Base-by-base conservation (phyloP, 2,329 filamentous ascomycete species). In the Diaporthe longicolla region DNA sequence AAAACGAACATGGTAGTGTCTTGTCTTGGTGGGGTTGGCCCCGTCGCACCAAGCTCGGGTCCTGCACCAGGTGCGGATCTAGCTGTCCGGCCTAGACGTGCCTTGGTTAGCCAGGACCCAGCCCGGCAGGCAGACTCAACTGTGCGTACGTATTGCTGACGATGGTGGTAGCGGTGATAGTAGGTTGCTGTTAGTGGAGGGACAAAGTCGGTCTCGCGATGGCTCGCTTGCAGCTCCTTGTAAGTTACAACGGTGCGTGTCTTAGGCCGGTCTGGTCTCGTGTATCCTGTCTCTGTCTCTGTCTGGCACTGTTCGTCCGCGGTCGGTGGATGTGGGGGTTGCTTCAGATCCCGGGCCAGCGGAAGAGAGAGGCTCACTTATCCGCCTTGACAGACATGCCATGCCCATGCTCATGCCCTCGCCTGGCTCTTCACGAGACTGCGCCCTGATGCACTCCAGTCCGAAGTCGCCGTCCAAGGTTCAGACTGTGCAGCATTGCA, bases 401-500 rank as follows among this genome's bases (percentile, higher is more conserved):
- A 15, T 24, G 26, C 11, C 9, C 19, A 48, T 21, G 43, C 11
- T 17, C 43, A 21, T 21, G 43, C 19, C 40, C 40, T 17, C 17
- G 43, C 15, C 43, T 10, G 2, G 17, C 19, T 48, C 45, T 48
- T 66, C 63, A 66, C 63, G 63, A 52, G 63, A 52, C 63, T 52
- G 29, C 21, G 63, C 21, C 48, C 45, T 52, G 45, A 50, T 40
- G 63, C 63, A 26, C 45, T 52, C 63, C 61, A 50, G 61, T 65
- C 61, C 61, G 43, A 35, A 11, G 61, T 24, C 61, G 43, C 61
- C 45, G 43, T 50, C 61, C 43, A 45, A 26, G 40, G 45, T 66
- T 66, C 45, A 54, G 63, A 66, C 63, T 52, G 45, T 66, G 61
- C 43, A 66, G 61, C 61, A 66, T 19, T 26, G 45, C 63, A 52